Evolutionary conservation across 164 flowering plant species (phyloP), one percentile per base, ranked within the genome.

Genomic region (Akebia trifoliata): DNA sequence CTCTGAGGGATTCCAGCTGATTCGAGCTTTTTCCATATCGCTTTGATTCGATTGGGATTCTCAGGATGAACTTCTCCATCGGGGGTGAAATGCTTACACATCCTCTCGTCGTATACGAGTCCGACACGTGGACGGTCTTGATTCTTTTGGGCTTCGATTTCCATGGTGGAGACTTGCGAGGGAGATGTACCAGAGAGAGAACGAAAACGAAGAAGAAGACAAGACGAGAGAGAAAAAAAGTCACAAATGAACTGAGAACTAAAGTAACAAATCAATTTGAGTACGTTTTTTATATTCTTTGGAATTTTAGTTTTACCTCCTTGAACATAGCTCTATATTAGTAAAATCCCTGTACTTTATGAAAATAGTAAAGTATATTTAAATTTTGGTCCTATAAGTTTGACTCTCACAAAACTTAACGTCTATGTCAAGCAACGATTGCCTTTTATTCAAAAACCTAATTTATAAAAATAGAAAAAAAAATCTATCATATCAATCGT

Each of bases 61-160:
- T 92, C 97, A 0, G 96, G 95, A 59, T 93, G 98, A 58, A 54
- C 29, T 2, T 78, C 80, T 0, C 64, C 81, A 35, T 69, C 72
- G 0, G 93, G 86, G 0, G 76, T 68, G 12, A 34, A 50, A 61
- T 93, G 97, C 34, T 74, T 69, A 51, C 95, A 85, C 98, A 89
- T 90, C 58, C 93, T 74, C 62, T 89, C 96, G 54, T 92, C 98
- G 68, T 89, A 90, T 0, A 87, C 6, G 22, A 89, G 56, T 2
- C 94, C 97, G 28, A 92, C 95, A 6, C 74, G 77, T 11, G 72
- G 70, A 30, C 18, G 56, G 2, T 34, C 21, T 43, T 36, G 58
- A 53, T 61, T 57, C 25, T 31, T 25, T 31, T 26, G 11, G 2
- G 32, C 36, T 2, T 54, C 54, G 37, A 45, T 52, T 29, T 38